Conservation (phyloP, 2,329 filamentous ascomycete genomes). For the Gnomoniopsis smithogilvyi region DNA sequence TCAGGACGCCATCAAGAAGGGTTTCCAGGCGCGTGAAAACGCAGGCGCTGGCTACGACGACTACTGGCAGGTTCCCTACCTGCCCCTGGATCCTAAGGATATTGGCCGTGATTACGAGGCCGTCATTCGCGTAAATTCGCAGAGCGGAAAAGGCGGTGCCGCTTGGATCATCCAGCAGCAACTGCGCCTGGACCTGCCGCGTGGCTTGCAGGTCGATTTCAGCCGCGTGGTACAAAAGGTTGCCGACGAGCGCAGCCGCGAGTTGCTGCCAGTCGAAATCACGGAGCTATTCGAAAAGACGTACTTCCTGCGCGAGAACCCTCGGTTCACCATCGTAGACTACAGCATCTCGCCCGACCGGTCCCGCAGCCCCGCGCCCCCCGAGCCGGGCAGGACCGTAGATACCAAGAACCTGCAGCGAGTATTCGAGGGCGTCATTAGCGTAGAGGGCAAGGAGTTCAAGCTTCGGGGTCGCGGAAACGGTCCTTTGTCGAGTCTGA, state of each 20-base stretch:
- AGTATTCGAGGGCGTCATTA: constrained; percentile 80
- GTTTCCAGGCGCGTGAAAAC: constrained; percentile 68
- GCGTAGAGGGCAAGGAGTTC: constrained; percentile 78
- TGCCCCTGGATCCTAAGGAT: constrained; percentile 88
- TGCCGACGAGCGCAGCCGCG: constrained; percentile 77
- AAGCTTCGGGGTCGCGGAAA: constrained; percentile 78
- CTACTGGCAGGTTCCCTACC: constrained; percentile 83
- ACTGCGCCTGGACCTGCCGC: constrained; percentile 86
- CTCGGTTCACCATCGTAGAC: constrained; percentile 82
- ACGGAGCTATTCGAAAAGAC: constrained; percentile 82
- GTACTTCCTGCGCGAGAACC: constrained; percentile 81
- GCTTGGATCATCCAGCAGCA: constrained; percentile 92
- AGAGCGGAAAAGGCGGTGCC: constrained; percentile 90
- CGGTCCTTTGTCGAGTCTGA: constrained; percentile 85
- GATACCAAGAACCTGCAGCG: constrained; percentile 77
- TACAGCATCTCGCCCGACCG: constrained; percentile 89
- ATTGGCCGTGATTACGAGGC: constrained; percentile 98
- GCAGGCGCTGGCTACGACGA: constrained; percentile 58
- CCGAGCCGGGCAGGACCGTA: constrained; percentile 65
- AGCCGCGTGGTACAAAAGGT: constrained; percentile 79
- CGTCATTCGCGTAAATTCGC: constrained; percentile 95
- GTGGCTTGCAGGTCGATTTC: constrained; percentile 89
- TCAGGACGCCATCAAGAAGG: constrained; percentile 96
- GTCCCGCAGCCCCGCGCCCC: constrained; percentile 68
- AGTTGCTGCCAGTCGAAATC: constrained; percentile 82